Evolutionary conservation across 345 rosid genomes (phyloP).

Genomic region (Firmiana major): DNA sequence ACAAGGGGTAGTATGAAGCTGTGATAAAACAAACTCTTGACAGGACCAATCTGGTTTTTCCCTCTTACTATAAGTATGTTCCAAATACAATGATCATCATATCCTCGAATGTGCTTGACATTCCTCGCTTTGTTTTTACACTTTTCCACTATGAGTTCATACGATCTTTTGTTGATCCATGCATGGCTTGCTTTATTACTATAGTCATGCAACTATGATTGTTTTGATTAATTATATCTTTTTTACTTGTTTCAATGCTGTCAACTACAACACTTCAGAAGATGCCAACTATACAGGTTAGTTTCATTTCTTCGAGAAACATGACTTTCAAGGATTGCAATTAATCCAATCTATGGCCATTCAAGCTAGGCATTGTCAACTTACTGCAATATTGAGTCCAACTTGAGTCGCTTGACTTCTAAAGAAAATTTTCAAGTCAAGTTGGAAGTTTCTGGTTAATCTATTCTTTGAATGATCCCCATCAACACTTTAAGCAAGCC

Average conservation of each 20-base stretch:
- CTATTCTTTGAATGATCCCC: background rate
- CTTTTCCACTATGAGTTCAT: background rate
- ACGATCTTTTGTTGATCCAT: background rate
- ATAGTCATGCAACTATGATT: constrained; percentile 14
- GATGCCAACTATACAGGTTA: constrained; percentile 94
- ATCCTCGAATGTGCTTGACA: background rate
- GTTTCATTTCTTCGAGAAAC: background rate
- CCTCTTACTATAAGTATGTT: background rate
- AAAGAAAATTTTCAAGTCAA: background rate
- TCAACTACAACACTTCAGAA: constrained; percentile 44
- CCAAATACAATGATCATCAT: background rate
- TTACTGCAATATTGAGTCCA: no score
- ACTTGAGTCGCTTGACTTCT: background rate
- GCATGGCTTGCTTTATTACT: constrained; percentile 1
- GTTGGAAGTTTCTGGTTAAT: background rate
- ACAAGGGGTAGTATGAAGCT: background rate
- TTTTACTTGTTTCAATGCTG: constrained; percentile 26
- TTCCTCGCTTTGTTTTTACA: background rate
- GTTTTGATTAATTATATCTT: constrained; percentile 16
- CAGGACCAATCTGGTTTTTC: background rate
- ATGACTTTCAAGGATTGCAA: background rate
- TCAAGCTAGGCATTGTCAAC: background rate
- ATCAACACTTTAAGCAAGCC: background rate
- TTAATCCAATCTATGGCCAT: background rate
- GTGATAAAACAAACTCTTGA: background rate